Evolutionary conservation across 768 basidiomycete genomes (phyloP).

Genomic region (Vishniacozyma victoriae): DNA sequence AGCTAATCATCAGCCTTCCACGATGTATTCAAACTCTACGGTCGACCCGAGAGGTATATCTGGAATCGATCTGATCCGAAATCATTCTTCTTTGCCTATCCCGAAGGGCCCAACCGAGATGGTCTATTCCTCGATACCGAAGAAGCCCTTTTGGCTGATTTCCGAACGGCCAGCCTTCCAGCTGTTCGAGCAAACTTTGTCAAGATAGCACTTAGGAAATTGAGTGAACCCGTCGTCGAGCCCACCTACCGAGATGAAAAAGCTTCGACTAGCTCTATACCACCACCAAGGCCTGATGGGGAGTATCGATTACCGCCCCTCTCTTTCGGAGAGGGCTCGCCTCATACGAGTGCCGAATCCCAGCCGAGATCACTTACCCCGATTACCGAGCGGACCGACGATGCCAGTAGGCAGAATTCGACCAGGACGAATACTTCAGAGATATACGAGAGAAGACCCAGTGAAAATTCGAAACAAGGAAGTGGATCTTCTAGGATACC

Average conservation of each 20-base stretch:
- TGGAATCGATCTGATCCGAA: conserved; percentile 80
- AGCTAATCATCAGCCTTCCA: conserved; percentile 58
- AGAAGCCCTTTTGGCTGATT: conserved; percentile 55
- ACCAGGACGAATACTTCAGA: conserved; percentile 21
- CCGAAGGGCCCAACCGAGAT: conserved; percentile 73
- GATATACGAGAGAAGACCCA: not conserved
- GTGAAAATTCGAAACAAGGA: conserved; percentile 22
- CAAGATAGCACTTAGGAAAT: conserved; percentile 8
- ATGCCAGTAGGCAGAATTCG: conserved; percentile 36
- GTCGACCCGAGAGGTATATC: conserved; percentile 73
- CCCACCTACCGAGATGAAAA: conserved; percentile 10
- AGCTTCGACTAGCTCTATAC: conserved; percentile 12
- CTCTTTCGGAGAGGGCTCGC: conserved; percentile 24
- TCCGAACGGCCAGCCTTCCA: conserved; percentile 24
- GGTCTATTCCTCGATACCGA: conserved; percentile 86
- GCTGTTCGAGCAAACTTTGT: conserved; percentile 19
- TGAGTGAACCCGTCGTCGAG: conserved; percentile 1
- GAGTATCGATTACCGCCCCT: conserved; percentile 41
- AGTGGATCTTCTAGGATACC: conserved; percentile 25
- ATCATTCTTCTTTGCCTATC: conserved; percentile 91
- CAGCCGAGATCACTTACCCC: conserved; percentile 54
- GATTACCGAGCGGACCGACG: conserved; percentile 57
- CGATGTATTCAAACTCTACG: conserved; percentile 81
- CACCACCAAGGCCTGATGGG: conserved; percentile 14
- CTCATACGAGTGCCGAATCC: conserved; percentile 14